Conservation (phyloP, 805 yeast species). For the Metschnikowia sp. region DNA sequence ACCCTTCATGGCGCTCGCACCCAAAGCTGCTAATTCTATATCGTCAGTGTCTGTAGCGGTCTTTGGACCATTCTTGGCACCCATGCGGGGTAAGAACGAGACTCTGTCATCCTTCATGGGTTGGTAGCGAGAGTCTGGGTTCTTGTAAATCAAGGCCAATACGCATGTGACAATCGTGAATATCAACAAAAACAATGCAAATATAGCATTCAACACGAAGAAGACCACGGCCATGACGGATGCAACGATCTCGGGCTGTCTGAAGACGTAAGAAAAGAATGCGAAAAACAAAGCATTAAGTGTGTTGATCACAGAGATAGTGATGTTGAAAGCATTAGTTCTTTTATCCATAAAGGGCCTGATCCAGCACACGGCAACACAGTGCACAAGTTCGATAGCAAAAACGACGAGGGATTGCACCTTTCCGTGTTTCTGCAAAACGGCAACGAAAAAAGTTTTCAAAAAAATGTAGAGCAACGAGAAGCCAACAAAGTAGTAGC, state of each 20-base stretch:
- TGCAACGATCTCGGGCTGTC: constrained; percentile 82
- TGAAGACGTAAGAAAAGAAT: constrained; percentile 82
- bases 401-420: constrained; percentile 77
- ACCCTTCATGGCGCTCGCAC: constrained; percentile 65
- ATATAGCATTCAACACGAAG: constrained; percentile 84
- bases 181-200: constrained; percentile 75
- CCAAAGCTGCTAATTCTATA: constrained; percentile 69
- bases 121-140: constrained; percentile 93
- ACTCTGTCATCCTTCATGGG: constrained; percentile 97
- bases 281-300: constrained; percentile 82
- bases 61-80: constrained; percentile 24
- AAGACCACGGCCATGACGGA: constrained; percentile 89
- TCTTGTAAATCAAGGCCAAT: constrained; percentile 78
- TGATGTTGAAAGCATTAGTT: constrained; percentile 89
- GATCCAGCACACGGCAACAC: constrained; percentile 59
- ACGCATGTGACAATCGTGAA: constrained; percentile 87
- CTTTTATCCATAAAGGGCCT: constrained; percentile 94
- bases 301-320: constrained; percentile 74
- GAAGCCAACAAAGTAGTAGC: constrained; percentile 77
- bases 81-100: constrained; percentile 80
- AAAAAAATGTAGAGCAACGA: constrained; percentile 62
- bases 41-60: constrained; percentile 36
- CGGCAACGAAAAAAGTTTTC: constrained; percentile 82
- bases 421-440: constrained; percentile 76
- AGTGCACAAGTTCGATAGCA: constrained; percentile 69